phyloP scores from a whole-genome alignment of 805 yeast genomes.

The Wickerhamomyces ciferrii region DNA sequence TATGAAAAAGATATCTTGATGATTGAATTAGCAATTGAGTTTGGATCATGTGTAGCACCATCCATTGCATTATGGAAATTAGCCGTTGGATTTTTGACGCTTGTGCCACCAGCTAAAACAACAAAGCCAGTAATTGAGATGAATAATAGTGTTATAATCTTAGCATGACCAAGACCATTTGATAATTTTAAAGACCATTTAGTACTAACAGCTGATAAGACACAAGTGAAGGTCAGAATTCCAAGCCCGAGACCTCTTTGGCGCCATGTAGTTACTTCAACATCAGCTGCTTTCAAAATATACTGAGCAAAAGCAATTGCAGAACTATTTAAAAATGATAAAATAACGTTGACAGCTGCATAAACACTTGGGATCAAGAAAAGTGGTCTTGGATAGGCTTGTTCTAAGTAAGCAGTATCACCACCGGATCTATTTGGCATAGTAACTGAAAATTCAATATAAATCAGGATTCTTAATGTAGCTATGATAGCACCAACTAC shows the following conservation, averaged over 20 bases:
- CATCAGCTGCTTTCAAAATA: constrained; percentile 28
- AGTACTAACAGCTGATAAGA: constrained; percentile 22
- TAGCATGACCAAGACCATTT: constrained; percentile 30
- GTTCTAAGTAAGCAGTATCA: constrained; percentile 34
- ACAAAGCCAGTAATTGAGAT: constrained; percentile 30
- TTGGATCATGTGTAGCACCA: constrained; percentile 36
- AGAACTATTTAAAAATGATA: constrained; percentile 30
- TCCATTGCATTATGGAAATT: constrained; percentile 33
- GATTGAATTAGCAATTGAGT: constrained; percentile 37
- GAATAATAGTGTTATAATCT: constrained; percentile 28
- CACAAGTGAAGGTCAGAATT: constrained; percentile 30
- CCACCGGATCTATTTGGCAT: constrained; percentile 29
- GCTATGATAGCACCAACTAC: constrained; percentile 34
- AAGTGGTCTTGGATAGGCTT: constrained; percentile 30
- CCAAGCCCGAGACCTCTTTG: constrained; percentile 37
- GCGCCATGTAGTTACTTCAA: constrained; percentile 38
- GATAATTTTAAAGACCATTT: constrained; percentile 26
- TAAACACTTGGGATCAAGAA: constrained; percentile 30
- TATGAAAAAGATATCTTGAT: constrained; percentile 39
- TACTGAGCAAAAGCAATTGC: constrained; percentile 34
- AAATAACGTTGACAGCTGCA: constrained; percentile 32
- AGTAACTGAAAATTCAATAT: constrained; percentile 38
- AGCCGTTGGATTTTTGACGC: constrained; percentile 25
- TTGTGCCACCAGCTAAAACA: constrained; percentile 31
- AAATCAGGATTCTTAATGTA: constrained; percentile 29